These are phyloP conservation scores for Suhomyces kilbournensis DNA, from an alignment of 805 yeast species.

Conservation along the genomic window DNA sequence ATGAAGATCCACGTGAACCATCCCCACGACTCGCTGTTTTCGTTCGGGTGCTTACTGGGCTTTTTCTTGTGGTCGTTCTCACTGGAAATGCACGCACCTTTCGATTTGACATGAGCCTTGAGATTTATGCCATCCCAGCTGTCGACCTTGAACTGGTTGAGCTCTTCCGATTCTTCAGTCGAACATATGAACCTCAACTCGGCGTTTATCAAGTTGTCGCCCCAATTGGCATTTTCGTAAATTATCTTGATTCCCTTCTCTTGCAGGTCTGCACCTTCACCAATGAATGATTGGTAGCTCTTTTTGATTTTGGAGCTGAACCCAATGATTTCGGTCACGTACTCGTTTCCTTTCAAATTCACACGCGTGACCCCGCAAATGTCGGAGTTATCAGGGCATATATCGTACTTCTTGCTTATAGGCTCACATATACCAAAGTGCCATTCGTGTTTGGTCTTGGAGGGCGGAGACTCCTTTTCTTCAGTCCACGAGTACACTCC, in stretches of 20 bases:
- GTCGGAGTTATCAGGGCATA: conserved; percentile 70
- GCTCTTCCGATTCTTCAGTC: conserved; percentile 16
- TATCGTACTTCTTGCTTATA: conserved; percentile 35
- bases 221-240: conserved; percentile 68
- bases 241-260: conserved; percentile 31
- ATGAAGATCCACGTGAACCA: conserved; percentile 82
- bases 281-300: conserved; percentile 24
- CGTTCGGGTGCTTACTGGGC: conserved; percentile 16
- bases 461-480: conserved; percentile 72
- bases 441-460: conserved; percentile 62
- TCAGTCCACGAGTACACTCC: conserved; percentile 43
- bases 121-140: conserved; percentile 38
- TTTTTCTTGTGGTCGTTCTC: conserved; percentile 27
- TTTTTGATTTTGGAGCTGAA: conserved; percentile 43
- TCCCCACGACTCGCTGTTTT: conserved; percentile 60
- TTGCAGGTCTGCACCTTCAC: conserved; percentile 25
- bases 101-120: conserved; percentile 27
- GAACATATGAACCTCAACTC: conserved; percentile 48
- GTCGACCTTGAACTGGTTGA: conserved; percentile 24
- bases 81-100: conserved; percentile 39
- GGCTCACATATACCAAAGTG: conserved; percentile 67
- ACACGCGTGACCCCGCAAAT: conserved; percentile 73
- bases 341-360: conserved; percentile 46
- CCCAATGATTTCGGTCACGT: conserved; percentile 62
- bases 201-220: conserved; percentile 50